phyloP scores from a whole-genome alignment of 805 yeast genomes.

The Saturnispora serradocipensis region DNA sequence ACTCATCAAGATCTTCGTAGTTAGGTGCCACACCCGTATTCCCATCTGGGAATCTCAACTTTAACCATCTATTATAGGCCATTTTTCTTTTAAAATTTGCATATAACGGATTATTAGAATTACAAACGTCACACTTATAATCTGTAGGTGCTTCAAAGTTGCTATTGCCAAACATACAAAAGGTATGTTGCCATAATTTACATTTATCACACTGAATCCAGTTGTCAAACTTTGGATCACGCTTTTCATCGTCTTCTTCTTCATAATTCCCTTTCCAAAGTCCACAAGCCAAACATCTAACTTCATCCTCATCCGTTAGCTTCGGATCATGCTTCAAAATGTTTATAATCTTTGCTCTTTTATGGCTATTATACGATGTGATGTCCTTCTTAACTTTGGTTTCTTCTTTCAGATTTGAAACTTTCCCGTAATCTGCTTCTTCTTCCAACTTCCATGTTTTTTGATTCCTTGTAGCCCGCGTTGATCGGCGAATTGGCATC shows the following conservation, averaged over 20 bases:
- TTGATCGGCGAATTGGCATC: slow-evolving; percentile 30
- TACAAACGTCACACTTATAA: slow-evolving; percentile 50
- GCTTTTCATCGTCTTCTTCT: slow-evolving; percentile 39
- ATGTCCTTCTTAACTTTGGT: neutral
- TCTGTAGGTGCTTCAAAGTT: slow-evolving; percentile 33
- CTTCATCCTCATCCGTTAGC: slow-evolving; percentile 30
- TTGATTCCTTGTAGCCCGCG: slow-evolving; percentile 27
- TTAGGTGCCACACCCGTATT: neutral
- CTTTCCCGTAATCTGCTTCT: neutral
- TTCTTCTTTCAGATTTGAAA: neutral
- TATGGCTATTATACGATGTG: neutral
- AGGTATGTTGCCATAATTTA: slow-evolving; percentile 63
- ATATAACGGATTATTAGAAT: slow-evolving; percentile 27
- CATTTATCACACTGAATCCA: slow-evolving; percentile 65
- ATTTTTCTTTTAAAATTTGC: slow-evolving; percentile 26
- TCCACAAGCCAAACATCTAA: slow-evolving; percentile 56
- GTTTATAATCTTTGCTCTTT: neutral
- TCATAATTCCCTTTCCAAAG: slow-evolving; percentile 48
- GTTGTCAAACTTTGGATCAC: slow-evolving; percentile 29
- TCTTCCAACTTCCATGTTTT: slow-evolving; percentile 22
- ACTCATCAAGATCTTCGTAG: slow-evolving; percentile 4
- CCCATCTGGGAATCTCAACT: slow-evolving; percentile 7
- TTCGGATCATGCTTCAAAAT: slow-evolving; percentile 14
- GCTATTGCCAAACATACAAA: slow-evolving; percentile 46
- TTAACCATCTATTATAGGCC: slow-evolving; percentile 24